Base-by-base conservation (phyloP, 495 filamentous ascomycete genomes). In the Hypoxylon intermedium region DNA sequence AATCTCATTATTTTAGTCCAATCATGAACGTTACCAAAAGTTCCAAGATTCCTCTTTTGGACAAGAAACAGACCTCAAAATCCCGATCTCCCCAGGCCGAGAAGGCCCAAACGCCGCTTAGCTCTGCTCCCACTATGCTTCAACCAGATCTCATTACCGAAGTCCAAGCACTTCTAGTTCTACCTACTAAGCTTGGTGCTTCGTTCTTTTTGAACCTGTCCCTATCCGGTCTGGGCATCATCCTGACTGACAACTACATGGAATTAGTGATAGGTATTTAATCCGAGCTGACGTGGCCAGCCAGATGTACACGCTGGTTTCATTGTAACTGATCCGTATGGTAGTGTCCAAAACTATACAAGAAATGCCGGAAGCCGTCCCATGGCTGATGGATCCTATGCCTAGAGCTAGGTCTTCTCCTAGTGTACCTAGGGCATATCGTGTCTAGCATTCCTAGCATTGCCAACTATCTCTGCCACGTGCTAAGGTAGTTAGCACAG, bases 1-100 rank as follows among this genome's bases (percentile, higher is more conserved):
- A 49, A 51, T 58, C 13, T 41, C 34, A 51, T 50, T 13, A 20
- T 12, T 24, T 47, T 53, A 48, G 53, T 13, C 26, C 21, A 21
- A 19, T 55, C 37, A 15, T 13, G n/a, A 15, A 55, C 38, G n/a
- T 46, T n/a, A n/a, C 19, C 59, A 63, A 63, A 63, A 63, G 59
- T 63, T 63, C 59, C 52, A 20, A 45, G 31, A 47, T 63, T 63
- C 52, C 59, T 55, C n/a, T 46, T 63, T 63, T 18, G 52, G 59
- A 56, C 45, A 33, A n/a, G 11, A 43, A 45, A 51, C 58, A 52
- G 49, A 5, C 12, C 13, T 37, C n/a, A 18, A 37, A 56, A 37
- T 38, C 36, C 26, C 40, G 56, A 21, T 38, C 46, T 44, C 28
- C 46, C 28, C 36, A 30, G n/a, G 45, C 40, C 45, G 23, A 38